Conservation (phyloP, 331 rosid species). For the Ulmus americana region DNA sequence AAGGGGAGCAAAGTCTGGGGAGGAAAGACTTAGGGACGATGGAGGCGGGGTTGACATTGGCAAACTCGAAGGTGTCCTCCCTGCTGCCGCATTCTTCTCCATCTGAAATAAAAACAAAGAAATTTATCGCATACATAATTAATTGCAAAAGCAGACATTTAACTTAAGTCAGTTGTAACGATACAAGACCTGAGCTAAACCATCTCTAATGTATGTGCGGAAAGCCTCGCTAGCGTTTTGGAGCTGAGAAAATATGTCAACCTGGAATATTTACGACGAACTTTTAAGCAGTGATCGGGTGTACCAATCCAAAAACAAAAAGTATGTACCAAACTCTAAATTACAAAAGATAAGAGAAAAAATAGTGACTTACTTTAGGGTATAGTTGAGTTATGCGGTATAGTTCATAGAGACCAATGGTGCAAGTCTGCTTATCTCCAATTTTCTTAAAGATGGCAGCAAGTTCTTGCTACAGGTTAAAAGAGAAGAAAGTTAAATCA, state of each 20-base stretch:
- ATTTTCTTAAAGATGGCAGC: conserved; percentile 98
- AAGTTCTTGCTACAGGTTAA: conserved; percentile 72
- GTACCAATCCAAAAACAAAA: neutral
- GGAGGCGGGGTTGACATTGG: conserved; percentile 98
- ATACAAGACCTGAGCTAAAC: conserved; percentile 75
- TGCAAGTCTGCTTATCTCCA: conserved; percentile 97
- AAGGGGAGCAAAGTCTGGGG: conserved; percentile 83
- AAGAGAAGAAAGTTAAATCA: conserved; percentile 3
- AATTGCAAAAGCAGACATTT: neutral
- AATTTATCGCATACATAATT: neutral
- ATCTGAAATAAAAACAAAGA: conserved; percentile 46
- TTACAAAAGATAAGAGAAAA: too few species aligned
- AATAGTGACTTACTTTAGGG: conserved; percentile 54
- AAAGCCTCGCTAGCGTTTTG: conserved; percentile 98
- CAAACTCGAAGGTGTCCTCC: conserved; percentile 88
- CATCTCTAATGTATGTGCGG: conserved; percentile 93
- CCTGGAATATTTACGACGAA: conserved; percentile 42
- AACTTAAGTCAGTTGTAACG: conserved; percentile 1
- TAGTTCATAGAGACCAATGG: conserved; percentile 82
- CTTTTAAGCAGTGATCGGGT: conserved; percentile 3
- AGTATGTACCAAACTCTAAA: neutral
- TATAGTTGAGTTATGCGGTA: conserved; percentile 90
- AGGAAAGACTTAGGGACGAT: conserved; percentile 55
- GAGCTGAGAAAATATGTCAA: conserved; percentile 92
- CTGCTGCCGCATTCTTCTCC: conserved; percentile 98